These are phyloP conservation scores for Aspergillus fructus DNA, from an alignment of 2,329 filamentous ascomycete species.

Conservation along the genomic window DNA sequence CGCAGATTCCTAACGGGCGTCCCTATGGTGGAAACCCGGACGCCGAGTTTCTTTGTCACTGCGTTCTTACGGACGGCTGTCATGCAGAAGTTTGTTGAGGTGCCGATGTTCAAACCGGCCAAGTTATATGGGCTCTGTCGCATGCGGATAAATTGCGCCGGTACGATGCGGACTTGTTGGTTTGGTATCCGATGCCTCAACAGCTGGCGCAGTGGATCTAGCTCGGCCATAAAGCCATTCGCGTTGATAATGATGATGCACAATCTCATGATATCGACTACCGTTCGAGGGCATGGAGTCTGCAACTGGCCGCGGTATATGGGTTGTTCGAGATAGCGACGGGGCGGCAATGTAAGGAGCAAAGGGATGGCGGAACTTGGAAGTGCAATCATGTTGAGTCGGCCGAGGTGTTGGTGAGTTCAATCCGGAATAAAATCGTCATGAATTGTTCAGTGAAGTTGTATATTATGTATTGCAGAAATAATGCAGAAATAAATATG, in stretches of 20 bases:
- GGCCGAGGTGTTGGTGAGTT: conserved; percentile 16
- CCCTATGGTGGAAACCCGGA: conserved; percentile 45
- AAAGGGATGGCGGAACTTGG: conserved; percentile 33
- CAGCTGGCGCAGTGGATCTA: conserved; percentile 8
- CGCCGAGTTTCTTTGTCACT: conserved; percentile 34
- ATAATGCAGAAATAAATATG: neutral
- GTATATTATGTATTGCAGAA: neutral
- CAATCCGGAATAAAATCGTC: neutral
- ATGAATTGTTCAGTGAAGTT: too few relatives aligned
- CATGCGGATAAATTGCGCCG: conserved; percentile 44
- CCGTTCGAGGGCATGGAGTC: conserved; percentile 35
- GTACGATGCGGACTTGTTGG: conserved; percentile 47
- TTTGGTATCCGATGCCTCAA: conserved; percentile 38
- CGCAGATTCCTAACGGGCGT: conserved; percentile 43
- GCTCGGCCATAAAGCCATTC: conserved; percentile 18
- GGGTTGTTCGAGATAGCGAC: conserved; percentile 31
- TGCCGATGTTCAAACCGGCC: conserved; percentile 46
- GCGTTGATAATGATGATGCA: conserved; percentile 38
- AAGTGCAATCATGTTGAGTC: conserved; percentile 33
- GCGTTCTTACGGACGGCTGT: conserved; percentile 25
- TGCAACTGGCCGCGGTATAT: conserved; percentile 37
- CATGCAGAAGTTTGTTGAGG: conserved; percentile 45
- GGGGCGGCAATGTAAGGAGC: conserved; percentile 24
- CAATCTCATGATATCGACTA: conserved; percentile 34
- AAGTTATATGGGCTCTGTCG: conserved; percentile 44